These are phyloP conservation scores for Isoetes taiwanensis DNA, from an alignment of 75 land plant genomes.

Conservation along the genomic window DNA sequence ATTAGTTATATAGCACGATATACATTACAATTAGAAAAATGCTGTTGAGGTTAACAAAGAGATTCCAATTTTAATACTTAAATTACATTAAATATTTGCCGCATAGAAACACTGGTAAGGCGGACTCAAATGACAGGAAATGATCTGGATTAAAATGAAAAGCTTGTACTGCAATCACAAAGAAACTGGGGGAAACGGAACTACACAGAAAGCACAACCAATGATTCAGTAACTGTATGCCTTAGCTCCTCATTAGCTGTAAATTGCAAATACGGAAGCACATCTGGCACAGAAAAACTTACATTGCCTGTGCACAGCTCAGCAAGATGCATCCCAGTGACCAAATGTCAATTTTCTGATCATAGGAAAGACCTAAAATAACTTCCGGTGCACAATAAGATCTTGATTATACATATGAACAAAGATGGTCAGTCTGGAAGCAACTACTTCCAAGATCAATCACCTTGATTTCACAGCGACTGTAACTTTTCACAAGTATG, in stretches of 20 bases:
- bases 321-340: slow-evolving; percentile 99
- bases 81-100: no score
- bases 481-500: slow-evolving; percentile 94
- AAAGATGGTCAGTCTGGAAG: slow-evolving; percentile 97
- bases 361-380: slow-evolving; percentile 89
- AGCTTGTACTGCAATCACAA: not conserved
- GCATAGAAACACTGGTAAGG: no score
- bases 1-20: no score
- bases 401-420: slow-evolving; percentile 97
- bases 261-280: not conserved
- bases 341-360: slow-evolving; percentile 97
- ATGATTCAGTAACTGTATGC: no score
- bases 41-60: no score
- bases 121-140: no score
- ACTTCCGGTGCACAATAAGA: slow-evolving; percentile 99
- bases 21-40: no score
- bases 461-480: slow-evolving; percentile 97
- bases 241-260: not conserved
- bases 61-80: no score
- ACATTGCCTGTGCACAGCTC: slow-evolving; percentile 99
- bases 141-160: no score
- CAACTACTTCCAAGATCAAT: slow-evolving; percentile 99
- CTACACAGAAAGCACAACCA: no score
- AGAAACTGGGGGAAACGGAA: no score
- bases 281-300: slow-evolving; percentile 22